Evolutionary conservation across 306 rosid species (phyloP).

Genomic region (Citrullus mucosospermus): DNA sequence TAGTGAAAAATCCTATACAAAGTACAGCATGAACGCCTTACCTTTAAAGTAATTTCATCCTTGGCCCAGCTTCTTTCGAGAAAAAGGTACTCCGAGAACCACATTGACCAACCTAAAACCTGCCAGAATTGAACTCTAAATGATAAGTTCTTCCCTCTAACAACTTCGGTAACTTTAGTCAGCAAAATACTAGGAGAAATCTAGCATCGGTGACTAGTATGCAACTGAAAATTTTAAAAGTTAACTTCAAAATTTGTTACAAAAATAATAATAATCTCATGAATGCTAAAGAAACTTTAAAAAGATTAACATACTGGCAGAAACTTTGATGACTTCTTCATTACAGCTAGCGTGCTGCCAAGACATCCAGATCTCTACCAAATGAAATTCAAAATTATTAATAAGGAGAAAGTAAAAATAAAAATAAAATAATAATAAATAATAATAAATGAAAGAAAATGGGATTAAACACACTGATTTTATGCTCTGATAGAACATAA

Average conservation of each 20-base stretch:
- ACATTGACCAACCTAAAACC: slow-evolving; percentile 99
- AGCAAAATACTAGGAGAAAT: not conserved
- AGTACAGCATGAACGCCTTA: slow-evolving; percentile 13
- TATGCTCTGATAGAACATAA: slow-evolving; percentile 3
- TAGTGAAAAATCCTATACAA: not conserved
- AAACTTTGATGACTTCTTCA: slow-evolving; percentile 82
- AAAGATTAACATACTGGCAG: slow-evolving; percentile 57
- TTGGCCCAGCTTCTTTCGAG: slow-evolving; percentile 94
- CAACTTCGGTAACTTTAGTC: not conserved
- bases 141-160: not conserved
- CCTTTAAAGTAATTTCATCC: slow-evolving; percentile 86
- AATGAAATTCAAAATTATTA: slow-evolving; percentile 11
- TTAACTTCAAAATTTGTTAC: not conserved
- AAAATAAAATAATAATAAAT: not conserved
- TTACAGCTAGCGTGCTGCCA: slow-evolving; percentile 82
- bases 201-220: not conserved
- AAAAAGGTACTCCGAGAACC: slow-evolving; percentile 91
- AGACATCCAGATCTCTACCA: slow-evolving; percentile 86
- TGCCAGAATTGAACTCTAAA: slow-evolving; percentile 18
- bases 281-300: not conserved
- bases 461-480: not conserved
- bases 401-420: slow-evolving; percentile 11
- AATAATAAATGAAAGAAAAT: not conserved
- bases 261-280: not conserved
- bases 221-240: not conserved